A percentile compares a stretch with the other conserved stretches of the same genome.
Conservation (phyloP, 805 yeast genomes). For the Yueomyces sinensis region DNA sequence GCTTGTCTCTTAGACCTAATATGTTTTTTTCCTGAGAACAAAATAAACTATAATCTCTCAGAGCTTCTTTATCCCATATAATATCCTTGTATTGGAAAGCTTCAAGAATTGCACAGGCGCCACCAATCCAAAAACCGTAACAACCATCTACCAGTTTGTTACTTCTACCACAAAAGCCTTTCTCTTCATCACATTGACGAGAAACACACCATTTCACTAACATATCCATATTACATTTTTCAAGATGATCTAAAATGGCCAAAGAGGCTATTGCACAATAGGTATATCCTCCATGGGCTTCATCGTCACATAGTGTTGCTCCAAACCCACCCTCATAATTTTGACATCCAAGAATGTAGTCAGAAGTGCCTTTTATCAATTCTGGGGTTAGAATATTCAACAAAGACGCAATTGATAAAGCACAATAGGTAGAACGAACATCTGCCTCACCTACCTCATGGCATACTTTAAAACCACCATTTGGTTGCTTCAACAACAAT, state of each 20-base stretch:
- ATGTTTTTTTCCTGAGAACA: slow-evolving; percentile 52
- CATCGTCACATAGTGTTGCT: slow-evolving; percentile 59
- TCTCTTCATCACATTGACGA: slow-evolving; percentile 64
- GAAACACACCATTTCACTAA: slow-evolving; percentile 55
- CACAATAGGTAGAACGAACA: slow-evolving; percentile 78
- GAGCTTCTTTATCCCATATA: slow-evolving; percentile 41
- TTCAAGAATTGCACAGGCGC: slow-evolving; percentile 42
- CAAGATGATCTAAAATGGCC: slow-evolving; percentile 32
- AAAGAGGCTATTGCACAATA: slow-evolving; percentile 73
- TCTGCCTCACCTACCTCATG: slow-evolving; percentile 61
- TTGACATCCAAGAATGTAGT: slow-evolving; percentile 62
- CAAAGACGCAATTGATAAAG: slow-evolving; percentile 55
- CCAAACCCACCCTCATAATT: slow-evolving; percentile 94
- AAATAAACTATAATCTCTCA: slow-evolving; percentile 52
- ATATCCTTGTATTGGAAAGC: slow-evolving; percentile 14
- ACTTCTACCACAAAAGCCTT: slow-evolving; percentile 81
- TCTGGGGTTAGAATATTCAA: slow-evolving; percentile 52
- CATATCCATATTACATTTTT: slow-evolving; percentile 32
- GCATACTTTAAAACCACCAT: slow-evolving; percentile 54
- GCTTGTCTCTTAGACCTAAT: slow-evolving; percentile 86
- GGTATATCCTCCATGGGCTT: slow-evolving; percentile 97
- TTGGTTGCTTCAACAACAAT: slow-evolving; percentile 39
- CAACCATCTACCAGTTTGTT: slow-evolving; percentile 95
- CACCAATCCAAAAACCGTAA: slow-evolving; percentile 93
- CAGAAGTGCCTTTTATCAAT: slow-evolving; percentile 35